Conservation (phyloP, 331 rosid genomes). For the Cydonia oblonga region DNA sequence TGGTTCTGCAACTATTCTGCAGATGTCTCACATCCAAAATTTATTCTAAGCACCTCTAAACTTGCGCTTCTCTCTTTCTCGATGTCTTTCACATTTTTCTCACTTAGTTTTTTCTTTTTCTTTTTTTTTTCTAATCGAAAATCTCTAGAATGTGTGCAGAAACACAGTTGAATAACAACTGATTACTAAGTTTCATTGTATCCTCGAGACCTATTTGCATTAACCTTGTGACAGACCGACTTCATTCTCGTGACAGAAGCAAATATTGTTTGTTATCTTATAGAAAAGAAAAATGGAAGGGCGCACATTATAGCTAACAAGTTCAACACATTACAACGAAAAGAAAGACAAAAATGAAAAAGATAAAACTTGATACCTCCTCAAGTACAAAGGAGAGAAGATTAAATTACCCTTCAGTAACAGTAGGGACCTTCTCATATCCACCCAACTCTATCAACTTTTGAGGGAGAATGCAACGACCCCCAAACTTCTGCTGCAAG, state of each 20-base stretch:
- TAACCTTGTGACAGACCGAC: too few species aligned
- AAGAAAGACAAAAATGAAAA: not conserved
- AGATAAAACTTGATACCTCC: not conserved
- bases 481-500: constrained; percentile 56
- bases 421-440: constrained; percentile 28
- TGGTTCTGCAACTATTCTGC: not conserved
- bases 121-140: not conserved
- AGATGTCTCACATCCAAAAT: not conserved
- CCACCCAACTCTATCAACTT: constrained; percentile 19
- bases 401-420: not conserved
- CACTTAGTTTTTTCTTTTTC: not conserved
- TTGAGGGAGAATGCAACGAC: constrained; percentile 28
- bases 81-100: not conserved
- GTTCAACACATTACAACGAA: not conserved
- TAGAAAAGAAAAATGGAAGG: not conserved
- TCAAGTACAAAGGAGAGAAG: not conserved
- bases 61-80: not conserved
- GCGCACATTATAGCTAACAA: too few species aligned
- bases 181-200: not conserved
- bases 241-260: not conserved
- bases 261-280: not conserved
- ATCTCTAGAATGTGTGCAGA: too few species aligned
- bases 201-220: not conserved
- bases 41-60: not conserved
- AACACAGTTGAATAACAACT: too few species aligned